Percentiles rank a stretch among this genome's conserved stretches.
phyloP scores from a whole-genome alignment of 768 basidiomycete genomes.

The Suillus subalutaceus region DNA sequence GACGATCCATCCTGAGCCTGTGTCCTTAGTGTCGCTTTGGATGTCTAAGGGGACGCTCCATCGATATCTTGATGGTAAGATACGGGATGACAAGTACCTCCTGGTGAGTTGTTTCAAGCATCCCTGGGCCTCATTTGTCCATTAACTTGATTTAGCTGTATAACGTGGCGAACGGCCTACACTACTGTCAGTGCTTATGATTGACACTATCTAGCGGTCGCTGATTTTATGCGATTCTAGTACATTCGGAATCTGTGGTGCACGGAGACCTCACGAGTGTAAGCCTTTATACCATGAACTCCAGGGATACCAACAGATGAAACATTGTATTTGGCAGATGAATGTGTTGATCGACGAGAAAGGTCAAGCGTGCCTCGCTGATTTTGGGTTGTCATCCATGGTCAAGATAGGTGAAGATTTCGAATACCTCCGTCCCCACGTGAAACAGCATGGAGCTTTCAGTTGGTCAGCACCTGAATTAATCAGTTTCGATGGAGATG shows the following conservation, averaged over 20 bases:
- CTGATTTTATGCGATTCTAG: neutral
- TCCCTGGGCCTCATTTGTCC: neutral
- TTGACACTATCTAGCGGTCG: neutral
- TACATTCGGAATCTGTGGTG: slow-evolving; percentile 9
- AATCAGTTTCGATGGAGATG: neutral
- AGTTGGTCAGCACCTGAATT: neutral
- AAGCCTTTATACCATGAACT: neutral
- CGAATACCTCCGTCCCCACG: neutral
- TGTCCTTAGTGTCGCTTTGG: neutral
- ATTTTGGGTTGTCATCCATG: slow-evolving; percentile 6
- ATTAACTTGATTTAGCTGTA: neutral
- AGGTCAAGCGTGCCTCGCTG: slow-evolving; percentile 4
- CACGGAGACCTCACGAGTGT: slow-evolving; percentile 7
- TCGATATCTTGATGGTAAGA: neutral
- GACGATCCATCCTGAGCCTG: neutral
- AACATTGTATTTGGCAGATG: neutral
- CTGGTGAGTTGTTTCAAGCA: neutral
- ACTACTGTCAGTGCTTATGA: slow-evolving; percentile 5
- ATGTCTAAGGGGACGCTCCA: slow-evolving; percentile 1
- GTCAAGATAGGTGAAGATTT: neutral
- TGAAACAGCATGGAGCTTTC: neutral
- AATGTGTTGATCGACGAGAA: neutral
- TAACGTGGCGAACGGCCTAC: slow-evolving; percentile 3
- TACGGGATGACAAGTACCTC: neutral
- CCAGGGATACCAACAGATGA: neutral